phyloP scores from a whole-genome alignment of 495 filamentous ascomycete species.

The Entonaema liquescens region DNA sequence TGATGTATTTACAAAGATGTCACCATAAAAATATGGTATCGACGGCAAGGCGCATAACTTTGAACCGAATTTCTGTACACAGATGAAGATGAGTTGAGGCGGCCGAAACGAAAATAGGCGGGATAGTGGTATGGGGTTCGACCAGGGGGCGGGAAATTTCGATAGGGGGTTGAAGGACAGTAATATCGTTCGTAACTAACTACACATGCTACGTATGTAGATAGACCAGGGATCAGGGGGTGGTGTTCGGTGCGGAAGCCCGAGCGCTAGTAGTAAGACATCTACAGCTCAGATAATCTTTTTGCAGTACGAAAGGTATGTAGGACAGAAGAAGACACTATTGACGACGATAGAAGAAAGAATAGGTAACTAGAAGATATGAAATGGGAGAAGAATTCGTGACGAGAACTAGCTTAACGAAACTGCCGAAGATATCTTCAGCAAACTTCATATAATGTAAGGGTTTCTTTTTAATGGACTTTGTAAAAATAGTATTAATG shows the following conservation, averaged over 20 bases:
- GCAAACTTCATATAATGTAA: constrained; percentile 1
- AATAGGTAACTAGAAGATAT: background rate
- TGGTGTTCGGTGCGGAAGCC: constrained; percentile 28
- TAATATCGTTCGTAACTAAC: constrained; percentile 21
- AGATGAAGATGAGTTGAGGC: constrained; percentile 33
- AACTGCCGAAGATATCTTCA: constrained; percentile 5
- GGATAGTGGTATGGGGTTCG: constrained; percentile 35
- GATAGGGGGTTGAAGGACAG: constrained; percentile 38
- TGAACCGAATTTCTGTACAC: constrained; percentile 8
- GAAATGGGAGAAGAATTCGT: background rate
- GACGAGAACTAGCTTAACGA: constrained; percentile 2
- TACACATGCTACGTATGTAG: background rate
- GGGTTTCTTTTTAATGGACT: background rate
- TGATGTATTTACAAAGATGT: constrained; percentile 7
- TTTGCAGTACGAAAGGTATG: background rate
- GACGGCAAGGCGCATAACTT: constrained; percentile 22
- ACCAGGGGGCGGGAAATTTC: constrained; percentile 42
- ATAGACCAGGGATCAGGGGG: constrained; percentile 35
- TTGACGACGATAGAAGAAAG: background rate
- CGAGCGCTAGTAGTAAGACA: constrained; percentile 38
- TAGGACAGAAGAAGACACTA: constrained; percentile 6
- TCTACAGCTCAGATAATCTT: constrained; percentile 12
- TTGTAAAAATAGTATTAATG: background rate
- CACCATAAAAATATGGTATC: constrained; percentile 8
- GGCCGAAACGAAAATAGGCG: constrained; percentile 42